Base-by-base conservation (phyloP, 176 grass and related monocot species). In the Triticum dicoccoides region DNA sequence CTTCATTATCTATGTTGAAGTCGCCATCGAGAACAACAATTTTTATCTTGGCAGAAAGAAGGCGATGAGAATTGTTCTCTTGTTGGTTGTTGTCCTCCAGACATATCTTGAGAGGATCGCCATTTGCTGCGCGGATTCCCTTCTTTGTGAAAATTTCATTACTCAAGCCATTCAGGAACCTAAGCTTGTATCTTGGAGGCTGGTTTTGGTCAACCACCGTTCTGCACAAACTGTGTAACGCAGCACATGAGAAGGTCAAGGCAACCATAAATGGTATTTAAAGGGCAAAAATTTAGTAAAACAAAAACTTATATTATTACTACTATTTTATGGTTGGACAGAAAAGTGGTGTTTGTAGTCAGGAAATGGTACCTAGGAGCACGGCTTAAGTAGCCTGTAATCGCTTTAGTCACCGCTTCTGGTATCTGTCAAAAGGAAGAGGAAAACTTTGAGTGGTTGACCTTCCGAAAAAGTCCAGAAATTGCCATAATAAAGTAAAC, bases 11-110 rank as follows among this genome's bases (percentile, higher is more conserved):
- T 2, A 2, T 24, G 6, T 82, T 87, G 49, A 94, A 94, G 47
- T 94, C 87, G 0, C 92, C 87, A 33, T 92, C 64, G 0, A 94
- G 87, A 80, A 94, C 92, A 30, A 94, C 81, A 49, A 88, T 35
- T 23, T 85, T 91, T 21, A 89, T 61, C 33, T 89, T 94, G 15
- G 78, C 24, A 14, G 86, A 84, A 70, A 80, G 24, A 82, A 81
- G 59, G 29, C 37, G 62, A 9, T 4, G 17, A 27, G 10, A 86
- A 61, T n/a, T 6, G 5, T 12, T 21, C 17, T 27, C 62, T 37
- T 86, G 37, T 8, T 61, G 49, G 79, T 63, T 63, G 38, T 67
- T 69, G 3, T 33, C 61, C 39, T 30, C 21, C 25, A 88, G 23
- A 39, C 6, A 32, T 81, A 84, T 77, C 83, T 78, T 90, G 14